phyloP scores from a whole-genome alignment of 495 filamentous ascomycete species.

The Penicillium diatomitis region DNA sequence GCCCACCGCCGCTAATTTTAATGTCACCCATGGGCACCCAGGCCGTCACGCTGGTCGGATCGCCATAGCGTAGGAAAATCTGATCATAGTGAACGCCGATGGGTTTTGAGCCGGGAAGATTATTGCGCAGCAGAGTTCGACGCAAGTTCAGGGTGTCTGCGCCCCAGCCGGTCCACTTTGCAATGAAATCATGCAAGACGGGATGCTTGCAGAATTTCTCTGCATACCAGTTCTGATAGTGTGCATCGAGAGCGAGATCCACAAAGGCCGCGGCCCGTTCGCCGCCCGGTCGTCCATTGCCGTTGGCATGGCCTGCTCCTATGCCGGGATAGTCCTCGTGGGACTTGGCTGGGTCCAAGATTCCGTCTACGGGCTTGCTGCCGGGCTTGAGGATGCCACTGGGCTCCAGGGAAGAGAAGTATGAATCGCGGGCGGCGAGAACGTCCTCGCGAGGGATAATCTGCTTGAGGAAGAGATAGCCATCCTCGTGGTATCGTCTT shows the following conservation, averaged over 20 bases:
- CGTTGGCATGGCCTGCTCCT: slow-evolving; percentile 42
- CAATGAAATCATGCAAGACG: slow-evolving; percentile 40
- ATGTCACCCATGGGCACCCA: slow-evolving; percentile 60
- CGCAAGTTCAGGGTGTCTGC: slow-evolving; percentile 38
- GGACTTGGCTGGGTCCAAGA: slow-evolving; percentile 43
- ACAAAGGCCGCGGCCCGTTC: slow-evolving; percentile 39
- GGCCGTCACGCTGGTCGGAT: slow-evolving; percentile 48
- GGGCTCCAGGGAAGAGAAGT: slow-evolving; percentile 46
- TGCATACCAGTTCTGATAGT: slow-evolving; percentile 48
- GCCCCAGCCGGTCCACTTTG: slow-evolving; percentile 46
- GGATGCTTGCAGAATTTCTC: slow-evolving; percentile 49
- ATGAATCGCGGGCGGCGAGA: slow-evolving; percentile 43
- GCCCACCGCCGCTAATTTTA: slow-evolving; percentile 45
- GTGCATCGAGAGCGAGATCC: slow-evolving; percentile 46
- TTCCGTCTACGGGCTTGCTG: slow-evolving; percentile 33
- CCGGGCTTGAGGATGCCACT: slow-evolving; percentile 46
- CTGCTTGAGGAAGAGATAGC: slow-evolving; percentile 53
- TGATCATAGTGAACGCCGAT: slow-evolving; percentile 61
- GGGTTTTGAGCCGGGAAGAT: slow-evolving; percentile 47
- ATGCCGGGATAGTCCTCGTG: slow-evolving; percentile 47
- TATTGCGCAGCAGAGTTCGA: slow-evolving; percentile 47
- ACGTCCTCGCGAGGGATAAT: slow-evolving; percentile 50
- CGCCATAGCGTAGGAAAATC: slow-evolving; percentile 53
- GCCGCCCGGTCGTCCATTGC: slow-evolving; percentile 40
- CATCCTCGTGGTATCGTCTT: slow-evolving; percentile 44